Base-by-base conservation (phyloP, 2,329 filamentous ascomycete genomes). In the Pseudogymnoascus verrucosus region DNA sequence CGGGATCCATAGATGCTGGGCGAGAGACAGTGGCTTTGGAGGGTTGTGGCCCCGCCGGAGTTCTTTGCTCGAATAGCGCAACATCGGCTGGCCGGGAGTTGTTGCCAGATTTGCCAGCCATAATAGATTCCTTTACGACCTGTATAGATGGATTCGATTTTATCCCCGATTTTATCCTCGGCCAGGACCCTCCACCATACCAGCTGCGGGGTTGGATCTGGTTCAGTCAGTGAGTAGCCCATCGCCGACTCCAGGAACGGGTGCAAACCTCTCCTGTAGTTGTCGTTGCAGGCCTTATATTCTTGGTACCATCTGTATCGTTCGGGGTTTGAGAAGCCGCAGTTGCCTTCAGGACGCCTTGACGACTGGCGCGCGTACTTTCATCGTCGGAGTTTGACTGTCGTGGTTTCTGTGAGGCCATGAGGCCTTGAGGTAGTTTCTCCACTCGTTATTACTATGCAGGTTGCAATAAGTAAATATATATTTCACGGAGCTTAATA, bases 131-230 rank as follows among this genome's bases (percentile, higher is more conserved):
- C 67, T 78, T 79, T 3, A 84, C 83, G 51, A 88, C 76, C 61
- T 84, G 82, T 5, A 82, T 86, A 7, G 84, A 87, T 28, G 85
- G 79, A 14, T 78, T 75, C 5, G 84, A 82, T 69, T 87, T 87
- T 36, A 74, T 72, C 65, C 81, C 75, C 5, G 84, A 82, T 69
- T 87, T 87, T 36, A 74, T 72, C 65, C 81, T 77, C 16, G 83
- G 81, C 83, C 83, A 86, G 16, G 84, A 72, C 23, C 60, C 60
- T 31, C 63, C 83, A 62, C 83, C 83, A 72, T 87, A 87, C 85
- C 84, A 88, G 71, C 84, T 86, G 59, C 51, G 51, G 12, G 37
- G 37, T 62, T 23, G 61, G 61, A 62, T n/a, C 37, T 40, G 21
- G 28, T 60, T 19, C 11, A n/a, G 44, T 62, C 42, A 51, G 36